Conservation (phyloP, 352 stramenopile species). For the Globisporangium heterothallicum region DNA sequence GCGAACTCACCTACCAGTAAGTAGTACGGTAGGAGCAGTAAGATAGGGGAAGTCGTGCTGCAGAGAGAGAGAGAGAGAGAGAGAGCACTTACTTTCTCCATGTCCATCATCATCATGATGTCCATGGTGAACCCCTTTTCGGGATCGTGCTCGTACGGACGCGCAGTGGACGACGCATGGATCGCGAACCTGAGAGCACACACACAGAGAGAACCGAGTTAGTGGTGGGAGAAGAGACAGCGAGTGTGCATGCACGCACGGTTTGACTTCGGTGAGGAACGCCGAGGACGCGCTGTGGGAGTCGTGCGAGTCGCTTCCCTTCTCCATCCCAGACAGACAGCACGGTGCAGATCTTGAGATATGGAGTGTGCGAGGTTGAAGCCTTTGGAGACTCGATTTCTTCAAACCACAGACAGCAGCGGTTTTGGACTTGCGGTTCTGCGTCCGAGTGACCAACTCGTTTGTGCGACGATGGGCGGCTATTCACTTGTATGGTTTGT, state of each 20-base stretch:
- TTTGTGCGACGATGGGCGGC: too few relatives aligned
- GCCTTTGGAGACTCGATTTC: too few relatives aligned
- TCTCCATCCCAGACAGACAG: too few relatives aligned
- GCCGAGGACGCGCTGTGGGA: not conserved
- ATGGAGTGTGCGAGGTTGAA: too few relatives aligned
- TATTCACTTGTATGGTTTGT: too few relatives aligned
- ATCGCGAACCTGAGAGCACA: slow-evolving; percentile 9
- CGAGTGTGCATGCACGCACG: not conserved
- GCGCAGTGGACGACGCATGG: not conserved
- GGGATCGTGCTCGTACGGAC: slow-evolving; percentile 66
- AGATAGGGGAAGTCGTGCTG: too few relatives aligned
- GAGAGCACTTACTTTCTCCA: slow-evolving; percentile 50
- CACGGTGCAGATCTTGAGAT: too few relatives aligned
- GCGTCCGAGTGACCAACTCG: too few relatives aligned
- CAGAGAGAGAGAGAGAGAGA: not conserved
- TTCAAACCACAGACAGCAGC: too few relatives aligned
- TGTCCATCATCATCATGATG: slow-evolving; percentile 92
- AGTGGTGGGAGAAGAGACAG: not conserved
- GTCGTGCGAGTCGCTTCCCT: not conserved
- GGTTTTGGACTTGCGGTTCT: too few relatives aligned
- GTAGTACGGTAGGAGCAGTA: too few relatives aligned
- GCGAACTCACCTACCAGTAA: slow-evolving; percentile 72
- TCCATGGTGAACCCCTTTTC: slow-evolving; percentile 87
- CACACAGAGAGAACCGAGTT: not conserved
- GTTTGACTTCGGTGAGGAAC: slow-evolving; percentile 19